Conservation (phyloP, 2,329 filamentous ascomycete genomes). For the Parastagonospora nodorum region DNA sequence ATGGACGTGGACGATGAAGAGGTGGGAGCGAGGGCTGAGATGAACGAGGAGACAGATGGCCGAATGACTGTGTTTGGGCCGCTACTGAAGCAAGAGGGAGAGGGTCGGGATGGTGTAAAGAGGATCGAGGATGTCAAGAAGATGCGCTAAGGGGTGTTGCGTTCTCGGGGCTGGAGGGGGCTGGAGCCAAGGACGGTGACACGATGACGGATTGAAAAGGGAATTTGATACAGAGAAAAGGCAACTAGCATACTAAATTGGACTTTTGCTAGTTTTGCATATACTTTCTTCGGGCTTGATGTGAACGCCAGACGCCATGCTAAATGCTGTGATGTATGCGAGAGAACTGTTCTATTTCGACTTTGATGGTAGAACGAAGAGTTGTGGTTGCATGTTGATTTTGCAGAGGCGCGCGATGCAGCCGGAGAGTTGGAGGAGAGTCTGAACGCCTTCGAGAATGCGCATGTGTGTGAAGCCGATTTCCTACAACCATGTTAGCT, state of each 20-base stretch:
- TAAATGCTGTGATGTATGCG: constrained; percentile 26
- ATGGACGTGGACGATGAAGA: neutral
- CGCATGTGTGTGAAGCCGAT: constrained; percentile 99
- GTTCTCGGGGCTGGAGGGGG: too few species aligned
- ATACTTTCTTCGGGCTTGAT: neutral
- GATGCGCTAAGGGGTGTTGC: too few species aligned
- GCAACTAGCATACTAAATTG: neutral
- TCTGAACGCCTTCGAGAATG: constrained; percentile 96
- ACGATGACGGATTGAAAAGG: too few species aligned
- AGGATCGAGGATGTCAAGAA: too few species aligned
- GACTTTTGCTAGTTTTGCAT: neutral
- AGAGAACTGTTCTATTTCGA: constrained; percentile 16
- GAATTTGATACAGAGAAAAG: too few species aligned
- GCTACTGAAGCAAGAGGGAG: too few species aligned
- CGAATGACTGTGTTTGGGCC: too few species aligned
- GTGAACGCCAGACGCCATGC: constrained; percentile 37
- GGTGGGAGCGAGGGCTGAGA: neutral
- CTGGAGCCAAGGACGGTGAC: too few species aligned
- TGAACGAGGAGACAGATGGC: neutral
- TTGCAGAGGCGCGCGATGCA: constrained; percentile 90
- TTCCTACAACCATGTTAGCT: constrained; percentile 55
- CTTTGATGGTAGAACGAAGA: constrained; percentile 61
- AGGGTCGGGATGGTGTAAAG: too few species aligned
- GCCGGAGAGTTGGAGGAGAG: constrained; percentile 88
- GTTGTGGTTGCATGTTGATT: constrained; percentile 92